Evolutionary conservation across 2,329 filamentous ascomycete species (phyloP).

Genomic region (Verticillium nubilum): DNA sequence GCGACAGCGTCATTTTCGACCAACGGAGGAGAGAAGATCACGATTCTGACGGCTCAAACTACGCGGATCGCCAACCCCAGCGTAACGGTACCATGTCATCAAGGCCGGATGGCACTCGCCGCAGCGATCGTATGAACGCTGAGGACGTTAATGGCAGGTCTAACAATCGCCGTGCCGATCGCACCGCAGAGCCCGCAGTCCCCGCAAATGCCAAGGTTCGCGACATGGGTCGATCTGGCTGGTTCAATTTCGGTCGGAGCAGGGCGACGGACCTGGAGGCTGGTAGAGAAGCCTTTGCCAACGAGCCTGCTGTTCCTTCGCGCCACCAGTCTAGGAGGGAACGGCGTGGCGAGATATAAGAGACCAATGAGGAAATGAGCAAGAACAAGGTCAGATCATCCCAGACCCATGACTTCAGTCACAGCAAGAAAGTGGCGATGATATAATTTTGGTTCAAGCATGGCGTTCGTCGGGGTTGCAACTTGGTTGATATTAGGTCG

Average conservation of each 20-base stretch:
- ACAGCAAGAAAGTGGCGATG: background rate
- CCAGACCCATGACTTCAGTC: no score
- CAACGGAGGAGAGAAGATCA: constrained; percentile 14
- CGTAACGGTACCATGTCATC: constrained; percentile 17
- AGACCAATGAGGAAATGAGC: background rate
- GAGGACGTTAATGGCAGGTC: background rate
- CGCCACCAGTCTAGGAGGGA: background rate
- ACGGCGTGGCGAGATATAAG: background rate
- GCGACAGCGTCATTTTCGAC: constrained; percentile 47
- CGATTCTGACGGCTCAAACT: background rate
- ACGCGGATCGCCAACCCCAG: background rate
- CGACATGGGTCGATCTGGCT: background rate
- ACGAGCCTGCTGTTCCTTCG: background rate
- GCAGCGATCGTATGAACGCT: background rate
- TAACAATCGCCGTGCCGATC: background rate
- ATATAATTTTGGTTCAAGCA: background rate
- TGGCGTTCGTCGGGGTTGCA: background rate
- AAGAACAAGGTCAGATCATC: no score
- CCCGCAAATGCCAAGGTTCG: constrained; percentile 6
- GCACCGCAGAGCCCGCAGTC: constrained; percentile 1
- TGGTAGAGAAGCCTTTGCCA: background rate
- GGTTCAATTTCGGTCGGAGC: background rate
- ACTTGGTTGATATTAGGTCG: background rate
- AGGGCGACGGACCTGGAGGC: background rate
- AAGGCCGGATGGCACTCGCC: constrained; percentile 4